phyloP scores from a whole-genome alignment of 768 basidiomycete genomes.

The Lactifluus subvellereus region DNA sequence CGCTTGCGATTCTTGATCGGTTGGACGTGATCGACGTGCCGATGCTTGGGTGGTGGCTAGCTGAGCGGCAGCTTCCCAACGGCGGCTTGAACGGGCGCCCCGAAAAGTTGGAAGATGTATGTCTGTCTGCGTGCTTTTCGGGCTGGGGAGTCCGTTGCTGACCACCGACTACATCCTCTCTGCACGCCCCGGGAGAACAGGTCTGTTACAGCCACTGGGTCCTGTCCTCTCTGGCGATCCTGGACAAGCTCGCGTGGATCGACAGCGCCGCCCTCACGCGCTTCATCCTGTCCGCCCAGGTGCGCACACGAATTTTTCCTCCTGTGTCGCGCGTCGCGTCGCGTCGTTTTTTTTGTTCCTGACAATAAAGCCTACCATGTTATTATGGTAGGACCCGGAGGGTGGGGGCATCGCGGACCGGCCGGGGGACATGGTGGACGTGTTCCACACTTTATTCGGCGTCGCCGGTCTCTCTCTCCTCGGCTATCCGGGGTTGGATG shows the following conservation, averaged over 20 bases:
- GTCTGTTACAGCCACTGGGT: slow-evolving; percentile 99
- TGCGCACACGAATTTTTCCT: slow-evolving; percentile 26
- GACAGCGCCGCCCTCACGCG: slow-evolving; percentile 65
- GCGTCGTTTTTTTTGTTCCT: not conserved
- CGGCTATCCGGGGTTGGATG: slow-evolving; percentile 77
- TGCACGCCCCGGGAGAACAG: slow-evolving; percentile 36
- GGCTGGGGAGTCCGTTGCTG: not conserved
- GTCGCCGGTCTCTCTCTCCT: slow-evolving; percentile 80
- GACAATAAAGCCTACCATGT: not conserved
- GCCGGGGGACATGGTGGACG: slow-evolving; percentile 89
- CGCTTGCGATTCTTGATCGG: slow-evolving; percentile 80
- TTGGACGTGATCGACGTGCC: slow-evolving; percentile 74
- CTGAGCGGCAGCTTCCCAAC: slow-evolving; percentile 86
- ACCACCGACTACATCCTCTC: not conserved
- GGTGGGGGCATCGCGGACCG: slow-evolving; percentile 91
- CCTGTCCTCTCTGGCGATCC: slow-evolving; percentile 78
- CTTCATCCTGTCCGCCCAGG: slow-evolving; percentile 90
- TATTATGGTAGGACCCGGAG: slow-evolving; percentile 63
- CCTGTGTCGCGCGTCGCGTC: not conserved
- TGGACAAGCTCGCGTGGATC: slow-evolving; percentile 83
- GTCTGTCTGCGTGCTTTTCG: slow-evolving; percentile 27
- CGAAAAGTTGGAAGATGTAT: slow-evolving; percentile 92
- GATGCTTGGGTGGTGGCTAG: slow-evolving; percentile 89
- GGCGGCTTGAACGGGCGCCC: slow-evolving; percentile 97
- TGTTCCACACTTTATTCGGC: slow-evolving; percentile 96